Base-by-base conservation (phyloP, 169 alveolate genomes). In the Cryptosporidium viatorum region DNA sequence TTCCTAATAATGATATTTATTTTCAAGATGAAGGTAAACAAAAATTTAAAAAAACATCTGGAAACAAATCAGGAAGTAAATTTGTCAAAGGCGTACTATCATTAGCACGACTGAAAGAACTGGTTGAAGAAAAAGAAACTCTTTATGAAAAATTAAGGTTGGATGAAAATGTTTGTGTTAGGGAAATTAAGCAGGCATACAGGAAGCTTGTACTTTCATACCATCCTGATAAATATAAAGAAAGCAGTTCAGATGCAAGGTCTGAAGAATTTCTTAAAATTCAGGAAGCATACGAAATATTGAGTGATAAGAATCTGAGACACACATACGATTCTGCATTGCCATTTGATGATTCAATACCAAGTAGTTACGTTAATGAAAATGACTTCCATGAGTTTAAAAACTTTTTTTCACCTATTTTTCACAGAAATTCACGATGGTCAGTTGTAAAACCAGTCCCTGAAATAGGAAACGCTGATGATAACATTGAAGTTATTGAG, bases 361-460 rank as follows among this genome's bases (percentile, higher is more conserved):
- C 99, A 18, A 95, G 96, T 43, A 52, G 51, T 59, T 92, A 92
- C n/a, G 94, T 92, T 71, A 84, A 84, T 41, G 84, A 91, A 45
- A 95, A 85, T 51, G 91, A 93, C 62, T 97, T 96, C 84, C 92
- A 91, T 62, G 35, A 62, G 6, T 80, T 80, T 41, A 80, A 62
- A 29, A 86, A 93, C 26, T 85, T 94, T 45, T 92, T 94, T 59
- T 95, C 95, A 26, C 95, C 96, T 5, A 95, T 94, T 29, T 94
- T 95, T 86, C 86, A 80, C 48, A 89, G 95, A 68, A 94, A 93
- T 85, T 85, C 95, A 37, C 92, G 96, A 62, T 97, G 97, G 97
- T 95, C 99, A 9, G 92, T 93, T 69, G 94, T 91, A 41, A 96
- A 95, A 60, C 99, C 99, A 16, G 98, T 96, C 18, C 99, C 99